Percentiles rank a stretch among this genome's conserved stretches.
phyloP scores from a whole-genome alignment of 1,139 yeast genomes.

The Blastobotrys capitulatus region DNA sequence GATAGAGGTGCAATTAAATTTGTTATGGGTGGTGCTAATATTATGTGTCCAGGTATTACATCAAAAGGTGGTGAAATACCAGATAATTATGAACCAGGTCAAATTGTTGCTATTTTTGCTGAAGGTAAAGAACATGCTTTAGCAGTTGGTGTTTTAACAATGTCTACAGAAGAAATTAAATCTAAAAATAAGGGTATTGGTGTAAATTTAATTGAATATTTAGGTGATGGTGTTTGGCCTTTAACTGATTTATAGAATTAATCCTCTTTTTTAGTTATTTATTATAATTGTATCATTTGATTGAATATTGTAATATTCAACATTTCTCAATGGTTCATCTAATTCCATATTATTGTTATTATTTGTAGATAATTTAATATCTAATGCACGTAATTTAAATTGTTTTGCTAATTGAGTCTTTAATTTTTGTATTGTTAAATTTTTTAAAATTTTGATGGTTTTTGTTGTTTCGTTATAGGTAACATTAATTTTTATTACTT shows the following conservation, averaged over 20 bases:
- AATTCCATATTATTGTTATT: background rate
- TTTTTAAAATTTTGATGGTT: constrained; percentile 19
- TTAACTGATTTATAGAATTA: constrained; percentile 7
- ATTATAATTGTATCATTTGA: background rate
- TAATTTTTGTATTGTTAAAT: constrained; percentile 22
- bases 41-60: constrained; percentile 97
- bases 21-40: constrained; percentile 88
- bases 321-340: constrained; percentile 5
- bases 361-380: constrained; percentile 3
- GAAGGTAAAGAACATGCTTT: constrained; percentile 90
- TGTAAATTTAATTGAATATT: constrained; percentile 73
- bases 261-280: background rate
- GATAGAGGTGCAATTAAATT: constrained; percentile 97
- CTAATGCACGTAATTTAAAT: constrained; percentile 17
- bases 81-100: constrained; percentile 55
- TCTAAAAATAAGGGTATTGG: constrained; percentile 84
- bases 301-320: constrained; percentile 7
- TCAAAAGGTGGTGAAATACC: constrained; percentile 86
- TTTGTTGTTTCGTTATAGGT: constrained; percentile 13
- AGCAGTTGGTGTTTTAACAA: constrained; percentile 79
- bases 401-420: constrained; percentile 19
- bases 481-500: constrained; percentile 17
- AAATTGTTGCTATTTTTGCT: constrained; percentile 77
- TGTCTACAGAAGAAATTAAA: constrained; percentile 90
- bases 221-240: constrained; percentile 72